Evolutionary conservation across 768 basidiomycete species (phyloP), one percentile per base, ranked within the genome.

Genomic region (Artomyces pyxidatus): DNA sequence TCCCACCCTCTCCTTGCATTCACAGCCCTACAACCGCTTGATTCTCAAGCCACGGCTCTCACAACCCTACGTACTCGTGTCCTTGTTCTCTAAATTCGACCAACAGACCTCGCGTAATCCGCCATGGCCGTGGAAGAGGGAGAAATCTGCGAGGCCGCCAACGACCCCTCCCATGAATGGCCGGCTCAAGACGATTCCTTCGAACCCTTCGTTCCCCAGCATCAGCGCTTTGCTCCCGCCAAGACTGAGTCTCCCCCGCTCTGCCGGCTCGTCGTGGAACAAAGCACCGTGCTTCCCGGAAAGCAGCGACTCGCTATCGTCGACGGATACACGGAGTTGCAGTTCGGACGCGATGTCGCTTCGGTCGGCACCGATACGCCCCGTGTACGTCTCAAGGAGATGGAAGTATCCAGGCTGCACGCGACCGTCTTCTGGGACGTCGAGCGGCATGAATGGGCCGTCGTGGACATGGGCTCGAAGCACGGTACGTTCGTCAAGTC

Each of bases 381-480:
- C 10, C 73, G 81, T 25, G 70, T 92, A 47, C 78, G 89, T 39
- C 66, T 92, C 29, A 88, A 85, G 65, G 88, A 91, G 66, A 84
- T 92, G 81, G 75, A 77, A 52, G 86, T 90, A 10, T 88, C 85
- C 2, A 91, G 90, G 64, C 55, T 84, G 46, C 89, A 92, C 59
- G 83, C 86, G 8, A 85, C 81, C 3, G 68, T 76, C 1, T 91
- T 77, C 59, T 88, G 81, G 82, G 81, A 88, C 60, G 66, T 68
- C 28, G 62, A 63, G 25, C 71, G 76, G 47, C 61, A 65, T 12
- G 75, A 77, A 49, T 91, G 88, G 88, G 74, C 76, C 3, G 67
- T 87, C 26, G 86, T 89, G 9, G 89, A 92, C 61, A 86, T 86
- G 81, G 89, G 86, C 9, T 87, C 85, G 45, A 84, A 81, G 63